phyloP scores from a whole-genome alignment of 2,329 filamentous ascomycete genomes.

The Ilyonectria mors-panacis region DNA sequence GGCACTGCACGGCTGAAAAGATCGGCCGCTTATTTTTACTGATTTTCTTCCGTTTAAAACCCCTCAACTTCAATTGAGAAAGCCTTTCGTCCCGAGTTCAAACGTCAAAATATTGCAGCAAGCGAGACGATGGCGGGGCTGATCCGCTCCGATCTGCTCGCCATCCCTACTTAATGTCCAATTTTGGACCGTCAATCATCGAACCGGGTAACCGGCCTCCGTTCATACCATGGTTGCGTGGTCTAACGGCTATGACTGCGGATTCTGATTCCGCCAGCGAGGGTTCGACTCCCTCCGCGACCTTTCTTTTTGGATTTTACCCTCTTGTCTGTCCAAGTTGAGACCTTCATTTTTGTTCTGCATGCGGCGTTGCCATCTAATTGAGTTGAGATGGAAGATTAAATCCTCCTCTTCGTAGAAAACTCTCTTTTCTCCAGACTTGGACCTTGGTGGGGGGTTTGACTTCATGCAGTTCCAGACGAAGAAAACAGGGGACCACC shows the following conservation, averaged over 20 bases:
- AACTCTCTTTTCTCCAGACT: neutral
- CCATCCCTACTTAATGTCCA: neutral
- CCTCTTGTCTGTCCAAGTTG: neutral
- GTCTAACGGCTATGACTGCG: conserved; percentile 48
- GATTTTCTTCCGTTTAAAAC: no score
- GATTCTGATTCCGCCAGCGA: conserved; percentile 50
- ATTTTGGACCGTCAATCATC: neutral
- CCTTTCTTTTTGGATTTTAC: conserved; percentile 30
- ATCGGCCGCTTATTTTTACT: no score
- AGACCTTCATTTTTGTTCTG: neutral
- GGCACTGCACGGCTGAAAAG: no score
- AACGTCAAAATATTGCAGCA: no score
- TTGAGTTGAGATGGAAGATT: neutral
- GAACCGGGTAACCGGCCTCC: conserved; percentile 1
- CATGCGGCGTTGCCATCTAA: neutral
- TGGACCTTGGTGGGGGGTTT: neutral
- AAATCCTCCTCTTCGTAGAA: no score
- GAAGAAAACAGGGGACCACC: no score
- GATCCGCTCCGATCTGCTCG: no score
- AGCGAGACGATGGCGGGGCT: no score
- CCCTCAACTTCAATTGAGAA: no score
- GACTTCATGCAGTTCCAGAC: neutral
- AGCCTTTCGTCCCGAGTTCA: no score
- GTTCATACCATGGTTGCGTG: conserved; percentile 34
- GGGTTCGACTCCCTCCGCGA: conserved; percentile 47